A percentile compares a stretch with the other conserved stretches of the same genome.
Evolutionary conservation across 495 filamentous ascomycete genomes (phyloP).

Genomic region (Ascobolus immersus): DNA sequence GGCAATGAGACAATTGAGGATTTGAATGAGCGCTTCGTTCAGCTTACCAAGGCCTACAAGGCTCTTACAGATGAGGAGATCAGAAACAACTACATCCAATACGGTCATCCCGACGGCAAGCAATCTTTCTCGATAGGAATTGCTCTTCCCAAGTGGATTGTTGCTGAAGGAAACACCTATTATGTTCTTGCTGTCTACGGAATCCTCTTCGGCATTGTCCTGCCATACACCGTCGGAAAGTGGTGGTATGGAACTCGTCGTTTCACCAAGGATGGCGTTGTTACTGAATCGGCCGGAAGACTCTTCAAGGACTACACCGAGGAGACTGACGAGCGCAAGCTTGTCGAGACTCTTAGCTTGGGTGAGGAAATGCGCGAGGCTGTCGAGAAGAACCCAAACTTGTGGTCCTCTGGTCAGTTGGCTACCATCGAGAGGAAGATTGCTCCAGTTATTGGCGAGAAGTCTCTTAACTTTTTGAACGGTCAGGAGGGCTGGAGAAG

Average conservation of each 20-base stretch:
- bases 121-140: slow-evolving; percentile 96
- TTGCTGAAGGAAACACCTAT: slow-evolving; percentile 82
- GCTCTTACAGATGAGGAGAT: slow-evolving; percentile 89
- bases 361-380: slow-evolving; percentile 30
- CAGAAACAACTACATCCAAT: slow-evolving; percentile 86
- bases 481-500: slow-evolving; percentile 45
- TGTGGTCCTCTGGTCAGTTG: slow-evolving; percentile 12
- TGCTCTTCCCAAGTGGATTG: slow-evolving; percentile 74
- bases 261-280: slow-evolving; percentile 70
- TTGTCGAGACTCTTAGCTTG: slow-evolving; percentile 52
- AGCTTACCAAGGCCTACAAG: slow-evolving; percentile 91
- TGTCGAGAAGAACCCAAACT: neutral
- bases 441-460: slow-evolving; percentile 31
- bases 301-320: slow-evolving; percentile 84
- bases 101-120: slow-evolving; percentile 89
- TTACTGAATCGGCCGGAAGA: slow-evolving; percentile 74
- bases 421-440: slow-evolving; percentile 56
- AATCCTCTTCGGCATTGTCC: slow-evolving; percentile 53
- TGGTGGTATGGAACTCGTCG: slow-evolving; percentile 97
- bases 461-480: slow-evolving; percentile 42
- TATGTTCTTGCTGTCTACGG: slow-evolving; percentile 84
- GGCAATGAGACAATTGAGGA: slow-evolving; percentile 74
- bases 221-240: slow-evolving; percentile 80
- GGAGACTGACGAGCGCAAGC: slow-evolving; percentile 47
- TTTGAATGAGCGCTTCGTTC: slow-evolving; percentile 71